phyloP scores from a whole-genome alignment of 257 asterid species.

The Asclepias syriaca region DNA sequence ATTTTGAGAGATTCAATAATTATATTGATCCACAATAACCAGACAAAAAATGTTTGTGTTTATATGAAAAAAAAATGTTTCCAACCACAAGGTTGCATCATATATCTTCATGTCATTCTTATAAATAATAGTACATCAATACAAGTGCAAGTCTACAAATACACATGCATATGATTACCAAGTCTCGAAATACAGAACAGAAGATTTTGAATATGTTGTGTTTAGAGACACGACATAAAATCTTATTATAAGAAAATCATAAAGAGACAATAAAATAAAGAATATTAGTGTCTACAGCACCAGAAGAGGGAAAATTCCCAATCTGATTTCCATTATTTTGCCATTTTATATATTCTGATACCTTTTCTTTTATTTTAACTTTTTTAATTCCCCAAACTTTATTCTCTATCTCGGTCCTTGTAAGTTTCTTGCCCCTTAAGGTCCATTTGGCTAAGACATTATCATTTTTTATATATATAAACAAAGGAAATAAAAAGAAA shows the following conservation, averaged over 20 bases:
- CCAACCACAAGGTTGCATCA: not conserved
- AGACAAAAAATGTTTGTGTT: not conserved
- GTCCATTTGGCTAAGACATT: too few species aligned
- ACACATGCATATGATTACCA: not conserved
- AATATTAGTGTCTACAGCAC: not conserved
- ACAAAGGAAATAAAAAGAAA: too few species aligned
- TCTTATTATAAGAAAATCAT: too few species aligned
- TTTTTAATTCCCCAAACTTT: too few species aligned
- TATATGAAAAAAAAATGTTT: not conserved
- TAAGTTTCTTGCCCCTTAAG: too few species aligned
- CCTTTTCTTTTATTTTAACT: too few species aligned
- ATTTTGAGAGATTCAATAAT: not conserved
- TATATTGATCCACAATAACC: not conserved
- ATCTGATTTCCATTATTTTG: too few species aligned
- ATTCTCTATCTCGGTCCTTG: too few species aligned
- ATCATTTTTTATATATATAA: too few species aligned
- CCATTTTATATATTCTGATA: too few species aligned
- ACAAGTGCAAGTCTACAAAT: too few species aligned
- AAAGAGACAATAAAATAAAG: not conserved
- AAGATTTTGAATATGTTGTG: not conserved
- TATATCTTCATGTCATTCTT: not conserved
- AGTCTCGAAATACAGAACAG: not conserved
- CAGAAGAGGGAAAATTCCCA: not conserved
- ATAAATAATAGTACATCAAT: not conserved
- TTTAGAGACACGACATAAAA: not conserved